Conservation (phyloP, 352 stramenopile species). For the Pseudoperonospora humuli region DNA sequence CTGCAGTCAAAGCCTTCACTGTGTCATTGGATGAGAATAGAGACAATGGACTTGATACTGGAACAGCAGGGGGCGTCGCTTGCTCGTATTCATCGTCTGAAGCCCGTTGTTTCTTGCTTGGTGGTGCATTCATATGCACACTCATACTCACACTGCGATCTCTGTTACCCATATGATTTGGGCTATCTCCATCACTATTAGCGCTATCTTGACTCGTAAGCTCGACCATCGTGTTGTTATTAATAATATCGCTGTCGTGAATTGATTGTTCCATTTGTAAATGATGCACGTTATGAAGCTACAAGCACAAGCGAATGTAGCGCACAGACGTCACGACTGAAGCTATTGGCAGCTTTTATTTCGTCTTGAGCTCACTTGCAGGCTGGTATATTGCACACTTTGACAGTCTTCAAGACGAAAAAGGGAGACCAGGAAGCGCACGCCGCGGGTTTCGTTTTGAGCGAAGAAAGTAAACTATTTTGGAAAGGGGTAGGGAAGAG, state of each 20-base stretch:
- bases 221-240: conserved; percentile 16
- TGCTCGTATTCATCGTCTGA: conserved; percentile 69
- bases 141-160: conserved; percentile 73
- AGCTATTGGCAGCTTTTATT: background rate
- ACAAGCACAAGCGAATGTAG: background rate
- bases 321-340: background rate
- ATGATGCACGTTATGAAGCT: background rate
- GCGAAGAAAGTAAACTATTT: conserved; percentile 10
- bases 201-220: conserved; percentile 5
- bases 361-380: background rate
- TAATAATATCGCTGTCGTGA: conserved; percentile 20
- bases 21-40: conserved; percentile 4
- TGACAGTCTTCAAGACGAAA: background rate
- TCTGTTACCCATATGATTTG: conserved; percentile 23
- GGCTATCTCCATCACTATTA: conserved; percentile 13
- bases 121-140: conserved; percentile 40
- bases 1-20: conserved; percentile 1
- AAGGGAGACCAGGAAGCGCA: background rate
- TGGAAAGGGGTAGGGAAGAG: conserved; percentile 5
- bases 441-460: conserved; percentile 18
- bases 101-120: conserved; percentile 71
- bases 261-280: conserved; percentile 23
- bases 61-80: conserved; percentile 15
- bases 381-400: background rate
- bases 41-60: conserved; percentile 5